Evolutionary conservation across 1,139 yeast species (phyloP).

Genomic region (Diutina mesorugosa): DNA sequence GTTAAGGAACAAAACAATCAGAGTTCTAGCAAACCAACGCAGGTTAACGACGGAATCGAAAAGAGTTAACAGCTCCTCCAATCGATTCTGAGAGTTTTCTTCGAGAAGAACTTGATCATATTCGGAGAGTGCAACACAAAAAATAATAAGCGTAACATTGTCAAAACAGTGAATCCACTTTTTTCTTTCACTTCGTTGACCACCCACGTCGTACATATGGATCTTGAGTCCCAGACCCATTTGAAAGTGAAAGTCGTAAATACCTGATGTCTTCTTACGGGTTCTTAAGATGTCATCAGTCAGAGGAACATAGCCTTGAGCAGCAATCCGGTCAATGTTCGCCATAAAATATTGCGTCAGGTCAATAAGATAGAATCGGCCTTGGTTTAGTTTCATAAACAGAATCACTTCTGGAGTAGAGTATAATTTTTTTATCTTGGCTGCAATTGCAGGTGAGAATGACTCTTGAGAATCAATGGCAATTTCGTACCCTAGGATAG

Average conservation of each 20-base stretch:
- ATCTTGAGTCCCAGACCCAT: constrained; percentile 56
- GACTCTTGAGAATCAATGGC: constrained; percentile 30
- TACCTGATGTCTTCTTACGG: constrained; percentile 88
- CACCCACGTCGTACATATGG: constrained; percentile 89
- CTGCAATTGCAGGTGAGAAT: constrained; percentile 33
- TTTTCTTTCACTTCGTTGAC: constrained; percentile 84
- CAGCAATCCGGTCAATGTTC: constrained; percentile 50
- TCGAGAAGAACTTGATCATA: constrained; percentile 80
- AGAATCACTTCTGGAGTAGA: constrained; percentile 40
- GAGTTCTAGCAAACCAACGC: constrained; percentile 85
- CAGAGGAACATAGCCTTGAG: constrained; percentile 53
- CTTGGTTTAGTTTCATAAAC: constrained; percentile 47
- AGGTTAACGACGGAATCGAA: constrained; percentile 88
- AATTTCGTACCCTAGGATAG: constrained; percentile 33
- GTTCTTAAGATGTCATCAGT: constrained; percentile 74
- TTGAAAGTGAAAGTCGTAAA: constrained; percentile 68
- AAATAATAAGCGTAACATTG: constrained; percentile 78
- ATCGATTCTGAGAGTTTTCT: constrained; percentile 65
- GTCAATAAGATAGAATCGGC: constrained; percentile 76
- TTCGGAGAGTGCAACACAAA: constrained; percentile 83
- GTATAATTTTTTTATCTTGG: constrained; percentile 39
- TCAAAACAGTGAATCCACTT: constrained; percentile 96
- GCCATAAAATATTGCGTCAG: constrained; percentile 74
- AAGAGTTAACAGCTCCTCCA: constrained; percentile 74
- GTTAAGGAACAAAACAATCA: constrained; percentile 75